Conservation (phyloP, 1,284 basidiomycete genomes). For the Pulveroboletus sp. region DNA sequence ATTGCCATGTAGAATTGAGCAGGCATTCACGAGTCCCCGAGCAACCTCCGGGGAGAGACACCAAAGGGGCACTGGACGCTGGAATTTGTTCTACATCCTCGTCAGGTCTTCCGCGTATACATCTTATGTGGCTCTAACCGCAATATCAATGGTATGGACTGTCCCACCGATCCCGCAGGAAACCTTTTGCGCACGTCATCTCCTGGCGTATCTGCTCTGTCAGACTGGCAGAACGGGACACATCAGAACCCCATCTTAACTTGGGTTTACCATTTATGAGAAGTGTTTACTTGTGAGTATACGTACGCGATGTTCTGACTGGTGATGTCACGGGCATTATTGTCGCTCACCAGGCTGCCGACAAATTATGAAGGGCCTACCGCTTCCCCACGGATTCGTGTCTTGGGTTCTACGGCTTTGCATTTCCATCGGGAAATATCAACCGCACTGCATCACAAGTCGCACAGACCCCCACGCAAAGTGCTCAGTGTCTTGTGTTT, state of each 20-base stretch:
- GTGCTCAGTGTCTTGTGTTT: constrained; percentile 17
- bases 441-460: constrained; percentile 26
- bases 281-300: constrained; percentile 23
- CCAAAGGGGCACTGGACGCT: too few species aligned
- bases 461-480: constrained; percentile 20
- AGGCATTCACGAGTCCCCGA: too few species aligned
- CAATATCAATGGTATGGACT: constrained; percentile 33
- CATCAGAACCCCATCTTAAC: not conserved
- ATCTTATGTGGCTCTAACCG: constrained; percentile 23
- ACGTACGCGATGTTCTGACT: too few species aligned
- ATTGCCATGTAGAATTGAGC: too few species aligned
- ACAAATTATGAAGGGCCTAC: constrained; percentile 21
- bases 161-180: constrained; percentile 27
- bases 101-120: constrained; percentile 8
- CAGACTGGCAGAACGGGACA: constrained; percentile 2
- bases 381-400: constrained; percentile 31
- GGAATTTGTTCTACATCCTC: too few species aligned
- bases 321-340: too few species aligned
- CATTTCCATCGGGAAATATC: constrained; percentile 25
- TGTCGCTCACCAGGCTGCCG: not conserved
- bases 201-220: constrained; percentile 15
- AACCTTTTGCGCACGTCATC: constrained; percentile 21
- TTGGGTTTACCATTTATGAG: constrained; percentile 20
- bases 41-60: too few species aligned
- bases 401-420: constrained; percentile 30